Evolutionary conservation across 257 asterid genomes (phyloP), one percentile per base, ranked within the genome.

Genomic region (Prunella vulgaris): DNA sequence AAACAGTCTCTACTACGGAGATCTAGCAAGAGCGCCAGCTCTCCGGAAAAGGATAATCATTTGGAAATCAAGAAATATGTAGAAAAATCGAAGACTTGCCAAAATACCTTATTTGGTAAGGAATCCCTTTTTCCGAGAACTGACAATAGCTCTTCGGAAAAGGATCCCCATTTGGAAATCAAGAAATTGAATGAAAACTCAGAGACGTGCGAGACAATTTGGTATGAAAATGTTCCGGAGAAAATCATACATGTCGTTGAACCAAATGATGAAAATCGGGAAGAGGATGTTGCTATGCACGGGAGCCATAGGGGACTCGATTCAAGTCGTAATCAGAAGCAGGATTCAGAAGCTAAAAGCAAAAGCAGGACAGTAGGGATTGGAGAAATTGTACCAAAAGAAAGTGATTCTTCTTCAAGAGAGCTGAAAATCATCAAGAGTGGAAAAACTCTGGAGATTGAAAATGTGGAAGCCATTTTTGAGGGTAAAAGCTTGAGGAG

Each of bases 201-300:
- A 46, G 53, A 46, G 53, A n/a, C 53, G 15, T 46, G 53, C 21
- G 10, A 65, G 74, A 74, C 70, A 8, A 18, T n/a, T 14, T 28
- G 30, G 12, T 22, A 48, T 27, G 80, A 82, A 44, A 66, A 51
- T 10, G 67, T 76, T 7, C 77, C 79, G 1, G 86, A 85, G 79
- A 87, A 78, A 66, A 82, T 79, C 52, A 57, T 81, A 44, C 76
- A 71, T 32, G 66, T 75, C 1, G 21, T 74, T 24, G 81, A 80
- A 37, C 67, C 44, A 25, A 51, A 44, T 10, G 46, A 77, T 2
- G 67, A 51, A 42, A 64, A 52, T 9, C 64, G 17, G 32, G 61
- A 49, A 0, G 57, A 21, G 35, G 62, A 14, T 42, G 69, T 8
- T 21, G 67, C 21, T 35, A 7, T 14, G 65, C 48, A 28, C 12